Conservation (phyloP, 2,329 filamentous ascomycete genomes). For the Zymoseptoria brevis region DNA sequence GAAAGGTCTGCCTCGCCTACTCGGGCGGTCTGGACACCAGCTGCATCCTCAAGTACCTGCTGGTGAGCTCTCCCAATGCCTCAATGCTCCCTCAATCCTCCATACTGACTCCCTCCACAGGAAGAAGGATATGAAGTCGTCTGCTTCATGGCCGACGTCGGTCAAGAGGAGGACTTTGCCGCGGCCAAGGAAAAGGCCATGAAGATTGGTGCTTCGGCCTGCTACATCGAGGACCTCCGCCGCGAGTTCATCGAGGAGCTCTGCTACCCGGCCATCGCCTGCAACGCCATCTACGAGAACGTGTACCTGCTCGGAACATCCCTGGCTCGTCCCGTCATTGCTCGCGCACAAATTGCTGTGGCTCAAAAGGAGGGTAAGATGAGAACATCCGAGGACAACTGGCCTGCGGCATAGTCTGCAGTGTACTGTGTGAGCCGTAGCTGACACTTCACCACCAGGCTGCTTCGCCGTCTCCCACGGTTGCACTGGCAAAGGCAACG, state of each 20-base stretch:
- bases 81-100: background rate
- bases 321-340: constrained; percentile 63
- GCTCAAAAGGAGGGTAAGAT: constrained; percentile 50
- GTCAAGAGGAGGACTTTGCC: constrained; percentile 58
- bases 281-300: constrained; percentile 54
- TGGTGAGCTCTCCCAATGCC: constrained; percentile 19
- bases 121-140: constrained; percentile 56
- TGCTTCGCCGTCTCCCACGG: constrained; percentile 44
- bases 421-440: background rate
- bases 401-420: background rate
- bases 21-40: constrained; percentile 53
- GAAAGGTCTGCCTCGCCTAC: constrained; percentile 43
- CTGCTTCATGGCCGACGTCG: constrained; percentile 62
- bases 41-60: constrained; percentile 44
- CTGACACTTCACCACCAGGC: background rate
- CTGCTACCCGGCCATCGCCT: constrained; percentile 71
- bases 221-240: constrained; percentile 57
- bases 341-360: constrained; percentile 56
- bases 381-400: background rate
- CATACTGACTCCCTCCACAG: constrained; percentile 12
- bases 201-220: constrained; percentile 60
- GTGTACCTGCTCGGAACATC: constrained; percentile 50
- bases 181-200: constrained; percentile 65
- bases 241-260: constrained; percentile 68
- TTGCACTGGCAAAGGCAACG: constrained; percentile 58